Base-by-base conservation (phyloP, 2,329 filamentous ascomycete species). In the Fusarium albosuccineum region DNA sequence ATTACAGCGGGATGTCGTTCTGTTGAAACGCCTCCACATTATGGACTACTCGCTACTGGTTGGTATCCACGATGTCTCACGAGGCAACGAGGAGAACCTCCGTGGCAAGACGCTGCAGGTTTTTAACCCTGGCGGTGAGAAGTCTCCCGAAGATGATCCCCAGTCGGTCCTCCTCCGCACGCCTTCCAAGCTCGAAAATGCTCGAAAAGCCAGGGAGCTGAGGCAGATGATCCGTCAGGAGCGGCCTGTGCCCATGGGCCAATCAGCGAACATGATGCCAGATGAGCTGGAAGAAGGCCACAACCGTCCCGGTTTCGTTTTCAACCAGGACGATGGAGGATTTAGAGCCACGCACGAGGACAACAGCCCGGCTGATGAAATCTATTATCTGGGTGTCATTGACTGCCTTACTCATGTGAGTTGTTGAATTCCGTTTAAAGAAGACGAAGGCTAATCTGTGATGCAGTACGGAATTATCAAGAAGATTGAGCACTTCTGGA, bases 31-130 rank as follows among this genome's bases (percentile, higher is more conserved):
- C 72, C 84, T 98, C 42, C 91, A 97, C 73, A 98, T 99, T 73
- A 99, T 99, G 96, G 96, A 99, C 79, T 99, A 99, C 80, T 98
- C 95, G 9, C 87, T 99, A 64, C 85, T 99, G 37, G 89, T 99
- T 56, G 96, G 96, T 50, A 96, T 98, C 51, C 96, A 99, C 76
- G 96, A 99, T 76, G 79, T 97, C 17, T 88, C 89, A 56, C 91
- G 92, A 70, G 96, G 96, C 30, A 99, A 99, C 75, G 94, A 97
- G 72, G 96, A 99, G 77, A 97, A 97, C 58, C 83, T 99, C 45
- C 92, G 89, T 27, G 89, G 86, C 81, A 97, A 97, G 82, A 97
- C 94, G 1, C 82, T 99, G 51, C 91, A 96, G 76, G 94, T 98
- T 4, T 98, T 97, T 80, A 94, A 97, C 76, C 95, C 95, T 5